A percentile compares a stretch with the other conserved stretches of the same genome.
phyloP scores from a whole-genome alignment of 176 grass and related monocot species.

The Zoysia japonica region DNA sequence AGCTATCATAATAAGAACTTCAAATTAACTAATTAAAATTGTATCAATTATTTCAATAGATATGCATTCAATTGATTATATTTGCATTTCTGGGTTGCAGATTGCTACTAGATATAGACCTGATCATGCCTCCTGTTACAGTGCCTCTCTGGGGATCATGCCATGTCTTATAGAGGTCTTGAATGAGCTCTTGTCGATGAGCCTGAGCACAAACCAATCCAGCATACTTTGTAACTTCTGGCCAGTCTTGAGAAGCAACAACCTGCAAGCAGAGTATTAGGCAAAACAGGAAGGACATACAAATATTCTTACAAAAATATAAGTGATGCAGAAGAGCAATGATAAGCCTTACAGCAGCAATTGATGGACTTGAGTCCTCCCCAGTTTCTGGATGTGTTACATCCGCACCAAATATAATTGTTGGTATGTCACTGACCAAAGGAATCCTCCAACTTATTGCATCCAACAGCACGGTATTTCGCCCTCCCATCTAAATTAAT shows the following conservation, averaged over 20 bases:
- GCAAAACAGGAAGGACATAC: not conserved
- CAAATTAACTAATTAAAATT: not conserved
- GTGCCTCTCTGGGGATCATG: constrained; percentile 90
- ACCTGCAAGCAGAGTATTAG: constrained; percentile 49
- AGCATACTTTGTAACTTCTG: constrained; percentile 68
- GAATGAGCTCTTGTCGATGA: constrained; percentile 78
- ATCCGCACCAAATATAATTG: constrained; percentile 99
- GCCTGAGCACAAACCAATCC: constrained; percentile 66
- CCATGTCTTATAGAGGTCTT: constrained; percentile 98
- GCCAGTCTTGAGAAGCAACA: constrained; percentile 82
- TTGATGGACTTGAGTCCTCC: constrained; percentile 95
- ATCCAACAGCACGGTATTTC: constrained; percentile 95
- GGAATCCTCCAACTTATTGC: constrained; percentile 98
- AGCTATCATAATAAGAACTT: constrained; percentile 10
- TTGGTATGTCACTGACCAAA: constrained; percentile 98
- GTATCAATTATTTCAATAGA: not conserved
- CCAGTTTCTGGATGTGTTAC: constrained; percentile 99
- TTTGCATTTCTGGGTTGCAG: not conserved
- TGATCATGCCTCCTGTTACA: constrained; percentile 67
- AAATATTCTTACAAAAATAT: not conserved
- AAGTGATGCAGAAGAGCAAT: constrained; percentile 19
- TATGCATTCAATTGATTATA: not conserved
- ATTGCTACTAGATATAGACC: constrained; percentile 36
- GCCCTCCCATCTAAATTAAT: constrained; percentile 83
- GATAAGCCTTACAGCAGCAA: constrained; percentile 76